Evolutionary conservation across 139 green algal genomes (phyloP), one percentile per base, ranked within the genome.

Genomic region (Limnomonas spitsbergensis): DNA sequence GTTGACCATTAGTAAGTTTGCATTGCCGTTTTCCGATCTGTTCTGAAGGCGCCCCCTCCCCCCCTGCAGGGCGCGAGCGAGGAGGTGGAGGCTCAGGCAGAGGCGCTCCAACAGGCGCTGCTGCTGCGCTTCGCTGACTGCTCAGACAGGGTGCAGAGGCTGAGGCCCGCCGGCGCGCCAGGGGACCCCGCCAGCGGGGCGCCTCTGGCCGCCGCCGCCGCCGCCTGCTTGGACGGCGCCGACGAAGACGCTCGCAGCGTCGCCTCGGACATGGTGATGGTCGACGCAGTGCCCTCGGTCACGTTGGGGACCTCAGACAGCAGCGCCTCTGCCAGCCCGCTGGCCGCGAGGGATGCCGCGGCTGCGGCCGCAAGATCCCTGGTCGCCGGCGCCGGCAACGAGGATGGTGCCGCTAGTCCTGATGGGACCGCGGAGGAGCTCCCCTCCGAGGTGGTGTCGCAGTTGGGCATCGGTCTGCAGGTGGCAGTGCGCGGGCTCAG

Each of bases 401-500:
- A 36, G 26, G 1, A 77, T 53, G 42, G 38, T 42, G 73, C 40
- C 1, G 52, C 38, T 9, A 4, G 1, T 1, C 40, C 1, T 20
- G 73, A n/a, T 38, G 31, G 32, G 0, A 36, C 1, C 34, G 26
- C 29, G 4, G 36, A n/a, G 2, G 3, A 42, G 2, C 1, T 34
- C 26, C 7, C 38, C 1, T 29, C 26, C 1, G 14, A 34, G 56
- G 3, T 39, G 3, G 9, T 90, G 61, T 67, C 76, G 14, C 53
- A 68, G 42, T 76, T 90, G 66, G 78, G 85, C 37, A 6, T 88
- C 2, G 85, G 77, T 7, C 34, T 91, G 70, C 76, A 90, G 76
- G 69, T 89, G 27, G 53, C 88, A 56, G 53, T 82, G 0, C 35
- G 81, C n/a, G 81, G 78, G 1, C 37, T 90, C 40, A 53, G 80